A percentile compares a stretch with the other conserved stretches of the same genome.
phyloP scores from a whole-genome alignment of 1,139 yeast species.

The Hyphopichia khmerensis region DNA sequence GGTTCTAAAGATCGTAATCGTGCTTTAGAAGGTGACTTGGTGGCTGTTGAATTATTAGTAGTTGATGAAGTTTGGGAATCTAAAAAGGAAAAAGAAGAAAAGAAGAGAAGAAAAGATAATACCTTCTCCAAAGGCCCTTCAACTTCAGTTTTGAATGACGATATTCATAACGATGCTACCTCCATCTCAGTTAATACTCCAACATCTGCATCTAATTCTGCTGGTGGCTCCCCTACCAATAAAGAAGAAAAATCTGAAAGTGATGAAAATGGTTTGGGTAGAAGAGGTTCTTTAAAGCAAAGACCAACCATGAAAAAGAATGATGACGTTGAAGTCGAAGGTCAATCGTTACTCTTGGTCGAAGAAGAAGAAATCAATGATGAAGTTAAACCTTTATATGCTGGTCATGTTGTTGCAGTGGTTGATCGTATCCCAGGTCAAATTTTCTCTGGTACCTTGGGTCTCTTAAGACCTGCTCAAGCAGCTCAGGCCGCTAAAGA shows the following conservation, averaged over 20 bases:
- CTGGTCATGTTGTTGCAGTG: constrained; percentile 98
- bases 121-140: constrained; percentile 33
- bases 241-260: constrained; percentile 16
- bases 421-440: constrained; percentile 98
- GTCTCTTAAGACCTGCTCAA: constrained; percentile 91
- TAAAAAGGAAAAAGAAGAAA: constrained; percentile 94
- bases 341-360: constrained; percentile 83
- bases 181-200: constrained; percentile 30
- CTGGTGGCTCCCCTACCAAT: constrained; percentile 8
- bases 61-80: constrained; percentile 98
- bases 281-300: constrained; percentile 90
- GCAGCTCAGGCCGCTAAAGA: constrained; percentile 85
- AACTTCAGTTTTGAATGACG: constrained; percentile 50
- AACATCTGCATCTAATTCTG: constrained; percentile 12
- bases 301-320: constrained; percentile 98
- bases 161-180: constrained; percentile 71
- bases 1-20: constrained; percentile 99
- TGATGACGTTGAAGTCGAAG: constrained; percentile 98
- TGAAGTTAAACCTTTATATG: constrained; percentile 88
- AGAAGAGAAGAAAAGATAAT: constrained; percentile 86
- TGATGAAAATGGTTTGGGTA: constrained; percentile 48
- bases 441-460: constrained; percentile 88
- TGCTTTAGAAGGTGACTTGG: constrained; percentile 94
- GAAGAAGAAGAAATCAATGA: constrained; percentile 97
- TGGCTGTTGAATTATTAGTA: constrained; percentile 88